Conservation (phyloP, 768 basidiomycete genomes). For the Suillus subaureus region DNA sequence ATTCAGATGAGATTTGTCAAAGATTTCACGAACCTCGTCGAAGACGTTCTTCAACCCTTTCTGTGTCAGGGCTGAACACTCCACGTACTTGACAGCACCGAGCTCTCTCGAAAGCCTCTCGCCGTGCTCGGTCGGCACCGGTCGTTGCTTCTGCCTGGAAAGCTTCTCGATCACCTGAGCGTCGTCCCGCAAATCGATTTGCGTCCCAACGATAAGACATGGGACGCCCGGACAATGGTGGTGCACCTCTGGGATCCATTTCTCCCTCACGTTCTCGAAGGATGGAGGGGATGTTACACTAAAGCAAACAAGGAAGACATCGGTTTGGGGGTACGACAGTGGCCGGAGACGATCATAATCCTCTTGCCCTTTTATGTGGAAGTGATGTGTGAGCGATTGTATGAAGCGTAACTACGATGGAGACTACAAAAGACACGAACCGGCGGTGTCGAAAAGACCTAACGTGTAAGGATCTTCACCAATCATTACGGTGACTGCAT, state of each 20-base stretch:
- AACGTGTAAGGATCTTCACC: constrained; percentile 99
- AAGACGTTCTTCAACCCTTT: constrained; percentile 99
- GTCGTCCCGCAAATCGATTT: constrained; percentile 96
- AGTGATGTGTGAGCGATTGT: constrained; percentile 19
- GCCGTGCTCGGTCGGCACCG: constrained; percentile 85
- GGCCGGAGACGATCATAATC: constrained; percentile 99
- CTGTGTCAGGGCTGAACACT: constrained; percentile 99
- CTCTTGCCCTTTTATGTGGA: constrained; percentile 76
- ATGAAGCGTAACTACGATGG: constrained; percentile 8
- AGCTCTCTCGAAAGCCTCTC: constrained; percentile 96
- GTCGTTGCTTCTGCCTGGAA: constrained; percentile 93
- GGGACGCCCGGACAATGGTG: constrained; percentile 99
- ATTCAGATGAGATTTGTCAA: constrained; percentile 3
- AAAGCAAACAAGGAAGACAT: constrained; percentile 99
- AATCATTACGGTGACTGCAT: constrained; percentile 99
- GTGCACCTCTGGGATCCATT: constrained; percentile 99
- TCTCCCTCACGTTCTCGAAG: constrained; percentile 99
- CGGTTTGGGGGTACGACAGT: constrained; percentile 99
- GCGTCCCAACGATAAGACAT: constrained; percentile 98
- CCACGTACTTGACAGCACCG: constrained; percentile 98
- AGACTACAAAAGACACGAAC: constrained; percentile 49
- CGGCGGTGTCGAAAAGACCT: constrained; percentile 98
- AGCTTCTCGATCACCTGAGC: constrained; percentile 92
- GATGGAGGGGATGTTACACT: constrained; percentile 98
- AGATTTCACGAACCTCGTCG: constrained; percentile 78